Evolutionary conservation across 768 basidiomycete species (phyloP).

Genomic region (Xanthoconium purpureum): DNA sequence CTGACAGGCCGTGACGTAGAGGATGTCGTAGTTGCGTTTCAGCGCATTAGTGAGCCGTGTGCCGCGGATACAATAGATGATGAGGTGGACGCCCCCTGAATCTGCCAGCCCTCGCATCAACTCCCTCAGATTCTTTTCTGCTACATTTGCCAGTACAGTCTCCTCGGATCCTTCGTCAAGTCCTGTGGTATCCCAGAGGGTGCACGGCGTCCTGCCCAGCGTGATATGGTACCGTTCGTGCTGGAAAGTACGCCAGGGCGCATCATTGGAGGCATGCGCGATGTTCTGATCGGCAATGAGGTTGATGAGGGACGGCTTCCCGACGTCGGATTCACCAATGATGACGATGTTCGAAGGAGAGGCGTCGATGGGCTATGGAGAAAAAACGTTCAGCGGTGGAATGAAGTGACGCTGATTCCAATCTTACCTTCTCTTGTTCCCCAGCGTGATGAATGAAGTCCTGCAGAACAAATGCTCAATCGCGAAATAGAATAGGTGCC

Average conservation of each 20-base stretch:
- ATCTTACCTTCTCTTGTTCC: neutral
- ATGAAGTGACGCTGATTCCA: neutral
- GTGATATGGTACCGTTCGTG: neutral
- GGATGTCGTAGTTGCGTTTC: conserved; percentile 33
- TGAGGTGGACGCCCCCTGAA: conserved; percentile 4
- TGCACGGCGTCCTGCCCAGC: neutral
- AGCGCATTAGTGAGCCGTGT: neutral
- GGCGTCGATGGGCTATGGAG: neutral
- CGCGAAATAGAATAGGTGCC: too few species aligned
- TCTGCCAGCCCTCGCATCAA: neutral
- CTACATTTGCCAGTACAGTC: conserved; percentile 2
- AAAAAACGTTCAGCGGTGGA: neutral
- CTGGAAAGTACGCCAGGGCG: conserved; percentile 4
- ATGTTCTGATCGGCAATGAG: neutral
- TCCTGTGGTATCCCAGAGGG: conserved; percentile 9
- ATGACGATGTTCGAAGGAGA: conserved; percentile 3
- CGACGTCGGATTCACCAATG: conserved; percentile 1
- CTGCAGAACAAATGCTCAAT: neutral
- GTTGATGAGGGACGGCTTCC: conserved; percentile 11
- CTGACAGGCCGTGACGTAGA: conserved; percentile 33
- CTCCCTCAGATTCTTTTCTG: neutral
- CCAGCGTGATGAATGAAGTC: neutral
- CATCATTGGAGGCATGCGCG: neutral
- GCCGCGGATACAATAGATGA: conserved; percentile 7
- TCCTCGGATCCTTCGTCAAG: neutral